Evolutionary conservation across 176 grass and related monocot genomes (phyloP).

Genomic region (Hordeum vulgare): MorexV3_pseudomolecules_assembly NC_058522.1:583134105-583134604

Average conservation of each 20-base stretch:
- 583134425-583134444: constrained; percentile 9
- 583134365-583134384: not conserved
- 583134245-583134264: not conserved
- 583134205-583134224: not conserved
- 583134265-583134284: not conserved
- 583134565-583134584: not conserved
- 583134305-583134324: not conserved
- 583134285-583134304: not conserved
- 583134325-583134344: not conserved
- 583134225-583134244: not conserved
- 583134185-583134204: not conserved
- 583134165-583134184: not conserved
- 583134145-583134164: not conserved
- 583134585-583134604: not conserved
- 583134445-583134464: not conserved
- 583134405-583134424: not conserved
- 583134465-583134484: not conserved
- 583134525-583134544: constrained; percentile 13
- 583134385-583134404: not conserved
- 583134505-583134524: constrained; percentile 13
- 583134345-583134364: not conserved
- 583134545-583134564: not conserved
- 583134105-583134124: not conserved
- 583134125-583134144: not conserved
- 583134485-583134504: not conserved